Conservation (phyloP, 345 rosid species). For the Gossypium australe region DNA sequence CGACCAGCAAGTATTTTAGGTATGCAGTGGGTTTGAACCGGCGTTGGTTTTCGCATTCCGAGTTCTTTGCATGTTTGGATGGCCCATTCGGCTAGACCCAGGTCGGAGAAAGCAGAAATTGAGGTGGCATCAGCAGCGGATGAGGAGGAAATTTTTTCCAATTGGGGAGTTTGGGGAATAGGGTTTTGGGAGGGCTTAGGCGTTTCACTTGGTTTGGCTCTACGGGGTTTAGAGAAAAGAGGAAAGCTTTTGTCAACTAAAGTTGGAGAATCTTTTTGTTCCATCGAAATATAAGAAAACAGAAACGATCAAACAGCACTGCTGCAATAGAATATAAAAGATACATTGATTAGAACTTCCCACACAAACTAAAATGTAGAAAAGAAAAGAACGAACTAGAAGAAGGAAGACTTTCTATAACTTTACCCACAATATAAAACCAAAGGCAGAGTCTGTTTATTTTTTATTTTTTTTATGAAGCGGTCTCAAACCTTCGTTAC, state of each 20-base stretch:
- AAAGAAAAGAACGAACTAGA: too few relatives aligned
- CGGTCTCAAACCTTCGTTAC: too few relatives aligned
- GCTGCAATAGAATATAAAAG: too few relatives aligned
- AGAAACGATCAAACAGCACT: too few relatives aligned
- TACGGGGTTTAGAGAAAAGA: constrained; percentile 47
- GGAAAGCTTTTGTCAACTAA: constrained; percentile 38
- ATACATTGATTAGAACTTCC: too few relatives aligned
- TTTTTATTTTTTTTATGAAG: too few relatives aligned
- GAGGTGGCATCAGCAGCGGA: constrained; percentile 6
- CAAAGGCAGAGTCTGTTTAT: too few relatives aligned
- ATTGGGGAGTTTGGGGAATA: constrained; percentile 16
- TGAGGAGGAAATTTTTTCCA: constrained; percentile 36
- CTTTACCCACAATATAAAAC: too few relatives aligned
- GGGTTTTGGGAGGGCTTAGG: constrained; percentile 25
- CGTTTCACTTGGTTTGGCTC: neutral
- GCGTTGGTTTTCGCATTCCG: constrained; percentile 72
- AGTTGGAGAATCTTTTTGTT: constrained; percentile 11
- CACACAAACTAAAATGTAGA: too few relatives aligned
- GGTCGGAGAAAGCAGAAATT: constrained; percentile 37
- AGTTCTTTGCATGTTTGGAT: constrained; percentile 79
- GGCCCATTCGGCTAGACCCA: constrained; percentile 84
- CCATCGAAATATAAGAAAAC: neutral
- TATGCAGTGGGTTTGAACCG: constrained; percentile 81
- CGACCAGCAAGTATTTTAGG: constrained; percentile 67
- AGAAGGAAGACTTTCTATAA: too few relatives aligned